Evolutionary conservation across 2,329 filamentous ascomycete species (phyloP), one percentile per base, ranked within the genome.

Genomic region (Colletotrichum sp.): DNA sequence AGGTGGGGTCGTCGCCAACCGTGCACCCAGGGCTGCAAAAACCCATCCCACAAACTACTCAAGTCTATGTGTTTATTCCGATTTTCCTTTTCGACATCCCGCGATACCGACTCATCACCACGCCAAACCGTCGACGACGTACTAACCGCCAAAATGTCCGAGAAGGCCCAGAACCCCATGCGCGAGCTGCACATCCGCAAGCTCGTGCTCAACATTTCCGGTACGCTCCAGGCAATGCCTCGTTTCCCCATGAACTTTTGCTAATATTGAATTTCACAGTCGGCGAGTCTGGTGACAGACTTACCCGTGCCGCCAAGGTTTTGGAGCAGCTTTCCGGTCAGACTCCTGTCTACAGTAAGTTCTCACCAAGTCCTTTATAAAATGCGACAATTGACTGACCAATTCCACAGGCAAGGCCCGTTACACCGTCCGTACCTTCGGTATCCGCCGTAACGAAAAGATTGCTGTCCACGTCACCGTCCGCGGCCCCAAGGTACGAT

Each of bases 381-480:
- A 73, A 26, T 16, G 77, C 58, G 38, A 77, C 15, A 56, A 73
- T 73, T 76, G 78, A 78, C 78, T 77, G 21, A 73, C 56, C 56
- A 70, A 58, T 18, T 21, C 60, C 69, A 72, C 84, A 96, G 95
- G 94, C 96, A 99, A 99, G 95, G 97, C 97, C 89, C 95, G 97
- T 87, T 99, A 98, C 94, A 99, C 97, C 83, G 97, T 99, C 93
- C 96, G 97, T 91, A 98, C 96, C 87, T 99, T 99, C 90, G 97
- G 97, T 94, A 99, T 99, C 93, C 96, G 97, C 89, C 96, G 97
- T 96, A 99, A 99, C 94, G 97, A 99, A 89, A 98, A 98, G 95
- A 99, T 99, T 86, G 91, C 97, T 82, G 97, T 99, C 83, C 97
- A 99, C 92, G 97, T 99, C 87, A 99, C 97, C 86, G 96, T 99